Conservation (phyloP, 2,329 filamentous ascomycete genomes). For the Cercospora sesami region DNA sequence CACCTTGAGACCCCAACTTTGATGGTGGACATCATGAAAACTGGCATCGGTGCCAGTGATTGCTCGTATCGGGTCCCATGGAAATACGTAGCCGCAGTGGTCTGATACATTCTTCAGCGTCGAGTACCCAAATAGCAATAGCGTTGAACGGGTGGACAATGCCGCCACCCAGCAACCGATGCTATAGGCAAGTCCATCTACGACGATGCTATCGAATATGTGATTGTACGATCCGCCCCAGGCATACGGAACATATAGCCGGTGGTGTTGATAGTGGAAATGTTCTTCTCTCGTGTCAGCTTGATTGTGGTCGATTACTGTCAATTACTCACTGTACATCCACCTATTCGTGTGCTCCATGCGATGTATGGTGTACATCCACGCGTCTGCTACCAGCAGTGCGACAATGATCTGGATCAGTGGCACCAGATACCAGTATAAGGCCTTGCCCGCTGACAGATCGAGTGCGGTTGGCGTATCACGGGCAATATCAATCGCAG, state of each 20-base stretch:
- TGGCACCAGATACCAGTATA: background rate
- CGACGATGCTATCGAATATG: background rate
- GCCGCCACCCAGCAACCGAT: background rate
- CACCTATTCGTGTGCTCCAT: background rate
- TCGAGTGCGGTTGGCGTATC: background rate
- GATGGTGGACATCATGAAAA: constrained; percentile 4
- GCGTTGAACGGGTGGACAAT: background rate
- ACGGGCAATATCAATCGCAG: background rate
- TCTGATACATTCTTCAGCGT: background rate
- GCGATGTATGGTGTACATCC: background rate
- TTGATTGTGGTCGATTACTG: background rate
- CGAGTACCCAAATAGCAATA: background rate
- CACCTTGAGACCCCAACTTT: background rate
- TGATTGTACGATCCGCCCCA: background rate
- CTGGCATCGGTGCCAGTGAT: background rate
- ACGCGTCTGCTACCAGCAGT: background rate
- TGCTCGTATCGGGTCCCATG: background rate
- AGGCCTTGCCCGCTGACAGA: background rate
- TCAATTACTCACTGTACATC: background rate
- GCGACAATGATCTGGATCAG: background rate
- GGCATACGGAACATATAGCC: background rate
- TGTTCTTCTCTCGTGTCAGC: background rate
- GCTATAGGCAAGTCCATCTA: background rate
- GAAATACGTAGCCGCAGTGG: constrained; percentile 1
- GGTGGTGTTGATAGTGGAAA: background rate